phyloP scores from a whole-genome alignment of 257 asterid genomes.

The Solanum virginianum region DNA sequence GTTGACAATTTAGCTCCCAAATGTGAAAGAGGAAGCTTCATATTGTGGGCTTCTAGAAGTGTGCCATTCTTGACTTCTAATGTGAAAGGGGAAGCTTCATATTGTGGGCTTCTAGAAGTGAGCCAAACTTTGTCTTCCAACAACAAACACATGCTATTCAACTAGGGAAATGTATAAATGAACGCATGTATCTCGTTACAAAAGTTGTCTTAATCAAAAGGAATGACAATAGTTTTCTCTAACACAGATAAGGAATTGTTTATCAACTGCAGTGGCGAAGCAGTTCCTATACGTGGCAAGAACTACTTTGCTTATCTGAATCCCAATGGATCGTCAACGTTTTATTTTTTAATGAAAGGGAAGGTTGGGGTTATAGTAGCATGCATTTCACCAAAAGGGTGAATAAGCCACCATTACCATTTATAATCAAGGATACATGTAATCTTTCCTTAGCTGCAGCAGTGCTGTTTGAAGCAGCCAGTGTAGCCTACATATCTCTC shows the following conservation, averaged over 20 bases:
- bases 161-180: background rate
- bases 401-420: background rate
- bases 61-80: no score
- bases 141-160: background rate
- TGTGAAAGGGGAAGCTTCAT: no score
- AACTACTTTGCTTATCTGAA: background rate
- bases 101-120: no score
- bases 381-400: background rate
- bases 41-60: no score
- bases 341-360: background rate
- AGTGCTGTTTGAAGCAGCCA: background rate
- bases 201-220: background rate
- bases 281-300: background rate
- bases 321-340: background rate
- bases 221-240: background rate
- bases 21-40: no score
- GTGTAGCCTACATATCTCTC: background rate
- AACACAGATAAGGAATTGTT: background rate
- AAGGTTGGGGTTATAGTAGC: constrained; percentile 11
- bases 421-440: background rate
- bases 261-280: constrained; percentile 10
- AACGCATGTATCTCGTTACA: background rate
- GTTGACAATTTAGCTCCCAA: no score
- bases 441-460: background rate
- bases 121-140: no score